A percentile compares a stretch with the other conserved stretches of the same genome.
Conservation (phyloP, 805 yeast species). For the Candida vaughaniae region DNA sequence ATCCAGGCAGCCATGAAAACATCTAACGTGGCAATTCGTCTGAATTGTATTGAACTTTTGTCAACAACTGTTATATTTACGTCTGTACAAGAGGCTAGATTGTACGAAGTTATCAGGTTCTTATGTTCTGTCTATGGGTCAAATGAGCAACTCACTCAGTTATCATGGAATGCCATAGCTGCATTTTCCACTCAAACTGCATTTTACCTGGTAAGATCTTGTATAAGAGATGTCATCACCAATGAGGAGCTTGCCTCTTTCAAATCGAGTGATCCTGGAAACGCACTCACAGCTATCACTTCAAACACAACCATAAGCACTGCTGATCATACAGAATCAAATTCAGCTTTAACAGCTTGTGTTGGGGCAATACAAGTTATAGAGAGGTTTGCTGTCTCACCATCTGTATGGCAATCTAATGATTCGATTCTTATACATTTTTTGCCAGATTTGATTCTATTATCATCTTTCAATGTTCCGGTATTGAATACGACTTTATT, state of each 20-base stretch:
- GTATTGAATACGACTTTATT: conserved; percentile 41
- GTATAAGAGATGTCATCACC: conserved; percentile 13
- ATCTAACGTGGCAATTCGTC: conserved; percentile 32
- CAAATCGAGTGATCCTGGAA: conserved; percentile 3
- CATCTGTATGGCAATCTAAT: conserved; percentile 21
- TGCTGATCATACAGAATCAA: conserved; percentile 2
- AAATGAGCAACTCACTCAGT: conserved; percentile 31
- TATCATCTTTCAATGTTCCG: conserved; percentile 35
- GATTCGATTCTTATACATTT: conserved; percentile 19
- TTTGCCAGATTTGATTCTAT: conserved; percentile 29
- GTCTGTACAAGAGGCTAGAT: conserved; percentile 39
- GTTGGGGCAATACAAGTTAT: conserved; percentile 41
- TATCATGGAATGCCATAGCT: conserved; percentile 38
- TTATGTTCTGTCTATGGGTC: conserved; percentile 45
- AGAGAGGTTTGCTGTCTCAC: conserved; percentile 20
- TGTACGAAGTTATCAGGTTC: conserved; percentile 39
- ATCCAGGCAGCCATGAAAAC: conserved; percentile 42
- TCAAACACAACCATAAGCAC: conserved; percentile 11
- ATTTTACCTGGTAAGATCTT: conserved; percentile 15
- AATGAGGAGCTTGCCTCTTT: conserved; percentile 10
- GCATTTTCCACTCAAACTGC: conserved; percentile 39
- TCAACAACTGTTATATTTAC: conserved; percentile 47
- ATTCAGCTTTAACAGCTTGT: conserved; percentile 23
- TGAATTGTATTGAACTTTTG: conserved; percentile 40
- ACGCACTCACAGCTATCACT: conserved; percentile 7